A percentile compares a stretch with the other conserved stretches of the same genome.
phyloP scores from a whole-genome alignment of 1,284 basidiomycete genomes.

The Schizophyllum amplum region DNA sequence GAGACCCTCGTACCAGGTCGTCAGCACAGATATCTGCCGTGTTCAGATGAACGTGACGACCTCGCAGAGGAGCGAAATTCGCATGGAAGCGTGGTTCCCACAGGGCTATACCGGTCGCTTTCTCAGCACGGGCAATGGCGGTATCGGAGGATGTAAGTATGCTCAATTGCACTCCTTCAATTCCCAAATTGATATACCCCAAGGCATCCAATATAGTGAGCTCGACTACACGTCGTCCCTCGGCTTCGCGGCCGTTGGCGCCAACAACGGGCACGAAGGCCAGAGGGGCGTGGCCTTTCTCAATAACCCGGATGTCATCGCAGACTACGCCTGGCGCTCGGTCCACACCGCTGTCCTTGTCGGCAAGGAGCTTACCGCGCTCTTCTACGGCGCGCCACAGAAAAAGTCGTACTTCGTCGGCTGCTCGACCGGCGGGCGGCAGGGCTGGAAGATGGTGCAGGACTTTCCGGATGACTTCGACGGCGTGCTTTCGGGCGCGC shows the following conservation, averaged over 20 bases:
- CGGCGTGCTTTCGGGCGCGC: conserved; percentile 24
- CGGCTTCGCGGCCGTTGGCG: conserved; percentile 17
- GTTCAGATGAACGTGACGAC: conserved; percentile 8
- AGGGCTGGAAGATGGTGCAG: conserved; percentile 18
- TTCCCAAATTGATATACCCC: neutral
- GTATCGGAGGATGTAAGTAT: conserved; percentile 19
- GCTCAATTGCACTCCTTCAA: neutral
- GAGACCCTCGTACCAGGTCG: neutral
- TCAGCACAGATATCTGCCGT: conserved; percentile 4
- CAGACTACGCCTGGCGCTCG: conserved; percentile 21
- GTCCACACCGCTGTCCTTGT: conserved; percentile 18
- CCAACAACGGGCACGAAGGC: conserved; percentile 24
- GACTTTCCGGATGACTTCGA: conserved; percentile 24
- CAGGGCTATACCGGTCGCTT: conserved; percentile 13
- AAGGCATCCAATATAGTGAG: conserved; percentile 19
- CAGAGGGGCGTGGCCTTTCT: conserved; percentile 15
- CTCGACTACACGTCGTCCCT: conserved; percentile 18
- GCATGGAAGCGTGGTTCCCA: conserved; percentile 11
- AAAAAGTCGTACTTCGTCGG: conserved; percentile 20
- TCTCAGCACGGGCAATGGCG: conserved; percentile 17
- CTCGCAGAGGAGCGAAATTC: conserved; percentile 1
- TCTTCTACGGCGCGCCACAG: conserved; percentile 15
- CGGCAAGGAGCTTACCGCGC: conserved; percentile 18
- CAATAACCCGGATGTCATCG: conserved; percentile 17
- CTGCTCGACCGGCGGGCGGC: conserved; percentile 24